Base-by-base conservation (phyloP, 805 yeast species). In the Allodekkera sacchari region DNA sequence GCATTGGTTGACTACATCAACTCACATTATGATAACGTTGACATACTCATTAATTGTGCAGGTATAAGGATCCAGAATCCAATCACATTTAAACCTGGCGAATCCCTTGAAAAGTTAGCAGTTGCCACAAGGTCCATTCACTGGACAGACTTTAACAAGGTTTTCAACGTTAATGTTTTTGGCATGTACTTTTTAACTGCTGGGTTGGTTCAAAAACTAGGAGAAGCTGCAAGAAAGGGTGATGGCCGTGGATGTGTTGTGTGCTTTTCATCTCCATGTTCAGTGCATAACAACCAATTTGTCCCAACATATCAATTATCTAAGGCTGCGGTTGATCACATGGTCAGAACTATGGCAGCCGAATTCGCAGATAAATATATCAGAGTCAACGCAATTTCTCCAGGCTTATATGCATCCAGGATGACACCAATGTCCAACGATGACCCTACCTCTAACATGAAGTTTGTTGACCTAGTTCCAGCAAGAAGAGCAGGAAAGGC, bases 271-370 rank as follows among this genome's bases (percentile, higher is more conserved):
- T 44, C 47, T 6, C 48, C 48, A 4, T 37, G 43, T 15, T 38
- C 50, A 5, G 47, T 44, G 3, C 48, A 44, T 27, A 42, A 34
- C 20, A 42, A 42, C 22, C 50, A 45, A 28, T 42, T 45, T 40
- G 47, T 45, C 18, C 48, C 50, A 11, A 35, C 47, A 3, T 45
- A 44, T 20, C 48, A 45, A 22, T 37, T 45, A 3, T 38, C 47
- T 3, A 45, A 45, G 25, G 44, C 36, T 14, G 31, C 48, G 3
- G 32, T 42, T 11, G 48, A 44, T 25, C 50, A 45, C 23, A 44
- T 45, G 50, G 50, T 45, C 13, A 36, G 50, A 34, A 45, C 44
- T 20, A 40, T 45, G 50, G 50, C 50, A 9, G 50, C 48, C 7
- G 44, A 45, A 20, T 44, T 45, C 38, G 50, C 47, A 1, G 47